Percentiles rank a stretch among this genome's conserved stretches.
phyloP scores from a whole-genome alignment of 768 basidiomycete species.

The Pholiota molesta region DNA sequence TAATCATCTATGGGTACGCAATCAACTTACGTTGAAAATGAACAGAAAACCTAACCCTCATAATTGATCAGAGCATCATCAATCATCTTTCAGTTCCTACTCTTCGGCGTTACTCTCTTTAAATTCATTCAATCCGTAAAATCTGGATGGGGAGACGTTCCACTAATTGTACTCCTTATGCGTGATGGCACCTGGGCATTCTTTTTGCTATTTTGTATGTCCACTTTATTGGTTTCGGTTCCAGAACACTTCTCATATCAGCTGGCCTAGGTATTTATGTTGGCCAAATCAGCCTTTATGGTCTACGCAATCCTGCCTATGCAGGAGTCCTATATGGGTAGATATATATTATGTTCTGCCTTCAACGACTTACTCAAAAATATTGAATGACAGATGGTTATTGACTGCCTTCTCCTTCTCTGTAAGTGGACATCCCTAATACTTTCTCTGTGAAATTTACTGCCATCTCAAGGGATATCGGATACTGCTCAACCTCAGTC shows the following conservation, averaged over 20 bases:
- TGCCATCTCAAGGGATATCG: conserved; percentile 34
- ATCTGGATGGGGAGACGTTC: conserved; percentile 43
- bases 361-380: neutral
- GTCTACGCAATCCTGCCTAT: conserved; percentile 27
- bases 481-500: conserved; percentile 37
- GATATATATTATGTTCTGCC: neutral
- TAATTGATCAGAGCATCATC: conserved; percentile 27
- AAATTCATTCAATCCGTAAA: conserved; percentile 38
- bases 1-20: conserved; percentile 37
- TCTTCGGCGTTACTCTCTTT: conserved; percentile 40
- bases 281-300: conserved; percentile 29
- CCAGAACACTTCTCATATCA: neutral
- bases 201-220: conserved; percentile 40
- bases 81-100: conserved; percentile 38
- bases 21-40: neutral
- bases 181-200: conserved; percentile 51
- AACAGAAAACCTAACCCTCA: neutral
- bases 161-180: conserved; percentile 41
- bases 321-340: conserved; percentile 35
- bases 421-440: conserved; percentile 21
- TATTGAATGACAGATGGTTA: conserved; percentile 31
- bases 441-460: neutral
- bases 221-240: neutral
- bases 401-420: conserved; percentile 37
- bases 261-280: conserved; percentile 26